phyloP scores from a whole-genome alignment of 2,329 filamentous ascomycete species.

The Hymenoscyphus occultus region DNA sequence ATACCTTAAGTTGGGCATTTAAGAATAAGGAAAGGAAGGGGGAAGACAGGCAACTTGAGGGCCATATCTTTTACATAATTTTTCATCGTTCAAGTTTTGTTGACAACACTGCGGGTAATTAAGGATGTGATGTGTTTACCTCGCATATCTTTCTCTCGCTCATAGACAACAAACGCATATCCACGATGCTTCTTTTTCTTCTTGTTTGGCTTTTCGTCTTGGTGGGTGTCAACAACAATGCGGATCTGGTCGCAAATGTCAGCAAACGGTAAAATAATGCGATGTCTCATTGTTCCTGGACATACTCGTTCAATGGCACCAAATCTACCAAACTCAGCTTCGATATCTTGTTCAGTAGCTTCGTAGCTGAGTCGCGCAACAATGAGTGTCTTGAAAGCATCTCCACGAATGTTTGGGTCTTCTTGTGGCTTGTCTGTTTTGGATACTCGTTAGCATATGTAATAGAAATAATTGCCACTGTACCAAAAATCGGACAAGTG shows the following conservation, averaged over 20 bases:
- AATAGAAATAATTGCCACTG: constrained; percentile 15
- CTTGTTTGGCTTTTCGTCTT: constrained; percentile 67
- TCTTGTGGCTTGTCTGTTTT: constrained; percentile 71
- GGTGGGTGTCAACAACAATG: constrained; percentile 75
- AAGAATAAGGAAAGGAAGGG: constrained; percentile 28
- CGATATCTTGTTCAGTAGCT: constrained; percentile 82
- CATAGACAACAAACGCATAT: constrained; percentile 96
- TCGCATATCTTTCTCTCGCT: constrained; percentile 98
- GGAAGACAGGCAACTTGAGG: constrained; percentile 40
- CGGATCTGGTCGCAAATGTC: constrained; percentile 62
- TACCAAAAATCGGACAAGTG: constrained; percentile 26
- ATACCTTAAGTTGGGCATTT: constrained; percentile 41
- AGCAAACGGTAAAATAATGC: constrained; percentile 14
- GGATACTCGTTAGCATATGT: constrained; percentile 24
- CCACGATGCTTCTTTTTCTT: constrained; percentile 80
- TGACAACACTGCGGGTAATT: constrained; percentile 36
- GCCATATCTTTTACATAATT: constrained; percentile 46
- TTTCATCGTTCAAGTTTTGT: constrained; percentile 23
- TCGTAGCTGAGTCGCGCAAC: constrained; percentile 88
- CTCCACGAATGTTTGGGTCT: constrained; percentile 85
- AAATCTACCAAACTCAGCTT: constrained; percentile 89
- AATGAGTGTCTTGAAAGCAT: constrained; percentile 93
- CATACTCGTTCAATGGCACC: constrained; percentile 89
- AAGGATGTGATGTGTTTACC: constrained; percentile 63
- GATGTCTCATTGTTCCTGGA: constrained; percentile 1